Evolutionary conservation across 176 grass and related monocot species (phyloP).

Genomic region (Oryza coarctata): DNA sequence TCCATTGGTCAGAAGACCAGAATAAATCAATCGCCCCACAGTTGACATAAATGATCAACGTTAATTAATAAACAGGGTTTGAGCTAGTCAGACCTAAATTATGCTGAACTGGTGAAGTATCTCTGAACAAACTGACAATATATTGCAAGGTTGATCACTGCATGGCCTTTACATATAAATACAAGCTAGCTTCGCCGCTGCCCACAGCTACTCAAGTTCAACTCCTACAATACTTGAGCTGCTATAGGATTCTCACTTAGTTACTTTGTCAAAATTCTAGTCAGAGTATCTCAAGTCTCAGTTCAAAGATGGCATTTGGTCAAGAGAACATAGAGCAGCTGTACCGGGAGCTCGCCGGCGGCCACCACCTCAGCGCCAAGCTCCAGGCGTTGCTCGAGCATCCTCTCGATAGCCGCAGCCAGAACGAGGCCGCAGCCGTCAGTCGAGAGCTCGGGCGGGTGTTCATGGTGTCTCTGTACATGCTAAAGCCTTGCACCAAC

Average conservation of each 20-base stretch:
- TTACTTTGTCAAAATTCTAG: neutral
- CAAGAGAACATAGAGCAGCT: neutral
- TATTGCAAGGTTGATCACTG: neutral
- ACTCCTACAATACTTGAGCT: neutral
- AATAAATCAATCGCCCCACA: neutral
- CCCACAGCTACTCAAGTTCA: neutral
- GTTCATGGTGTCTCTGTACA: slow-evolving; percentile 38
- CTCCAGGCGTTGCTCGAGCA: slow-evolving; percentile 26
- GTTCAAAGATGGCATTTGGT: slow-evolving; percentile 35
- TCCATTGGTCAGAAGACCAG: slow-evolving; percentile 30
- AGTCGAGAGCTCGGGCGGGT: slow-evolving; percentile 35
- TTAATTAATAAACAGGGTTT: slow-evolving; percentile 18
- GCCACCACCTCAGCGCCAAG: slow-evolving; percentile 18
- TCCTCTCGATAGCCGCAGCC: slow-evolving; percentile 23
- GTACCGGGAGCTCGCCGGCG: slow-evolving; percentile 24
- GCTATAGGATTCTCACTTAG: neutral
- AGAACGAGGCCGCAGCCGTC: slow-evolving; percentile 20
- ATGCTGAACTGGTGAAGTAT: neutral
- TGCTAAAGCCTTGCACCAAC: slow-evolving; percentile 11
- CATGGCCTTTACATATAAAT: slow-evolving; percentile 27
- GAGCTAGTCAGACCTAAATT: slow-evolving; percentile 30
- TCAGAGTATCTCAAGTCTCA: neutral
- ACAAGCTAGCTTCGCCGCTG: neutral
- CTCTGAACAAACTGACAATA: neutral
- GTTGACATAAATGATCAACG: slow-evolving; percentile 41